A percentile compares a stretch with the other conserved stretches of the same genome.
These are phyloP conservation scores for Lathyrus sativus DNA, from an alignment of 306 rosid species.

Conservation along the genomic window DNA sequence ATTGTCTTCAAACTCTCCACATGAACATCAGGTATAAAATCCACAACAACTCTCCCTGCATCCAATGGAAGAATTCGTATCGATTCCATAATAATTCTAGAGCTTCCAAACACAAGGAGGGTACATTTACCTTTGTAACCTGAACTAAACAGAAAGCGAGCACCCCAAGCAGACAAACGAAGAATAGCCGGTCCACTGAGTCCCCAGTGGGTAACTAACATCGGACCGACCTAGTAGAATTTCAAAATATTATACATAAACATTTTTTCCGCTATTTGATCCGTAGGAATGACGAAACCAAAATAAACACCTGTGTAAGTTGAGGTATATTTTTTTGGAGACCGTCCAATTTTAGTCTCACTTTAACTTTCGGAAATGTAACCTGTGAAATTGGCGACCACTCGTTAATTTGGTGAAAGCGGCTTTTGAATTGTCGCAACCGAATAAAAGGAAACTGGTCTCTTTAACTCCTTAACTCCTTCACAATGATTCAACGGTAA, in stretches of 20 bases:
- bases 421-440: background rate
- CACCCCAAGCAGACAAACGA: slow-evolving; percentile 95
- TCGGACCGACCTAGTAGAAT: slow-evolving; percentile 76
- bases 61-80: background rate
- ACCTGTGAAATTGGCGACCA: slow-evolving; percentile 52
- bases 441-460: background rate
- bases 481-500: background rate
- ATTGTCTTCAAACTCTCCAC: slow-evolving; percentile 64
- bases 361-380: slow-evolving; percentile 81
- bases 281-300: slow-evolving; percentile 28
- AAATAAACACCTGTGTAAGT: slow-evolving; percentile 71
- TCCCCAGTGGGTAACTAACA: slow-evolving; percentile 96
- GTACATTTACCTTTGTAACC: slow-evolving; percentile 62
- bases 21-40: slow-evolving; percentile 79
- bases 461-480: background rate
- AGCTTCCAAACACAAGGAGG: slow-evolving; percentile 9
- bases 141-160: slow-evolving; percentile 71
- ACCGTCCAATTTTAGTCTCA: slow-evolving; percentile 65
- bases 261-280: slow-evolving; percentile 30
- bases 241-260: slow-evolving; percentile 29
- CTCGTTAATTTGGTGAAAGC: slow-evolving; percentile 24
- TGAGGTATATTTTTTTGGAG: slow-evolving; percentile 61
- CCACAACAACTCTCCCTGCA: slow-evolving; percentile 75
- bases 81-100: background rate
- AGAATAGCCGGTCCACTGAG: slow-evolving; percentile 94